Evolutionary conservation across 345 rosid species (phyloP).

Genomic region (Gossypium ekmanianum): DNA sequence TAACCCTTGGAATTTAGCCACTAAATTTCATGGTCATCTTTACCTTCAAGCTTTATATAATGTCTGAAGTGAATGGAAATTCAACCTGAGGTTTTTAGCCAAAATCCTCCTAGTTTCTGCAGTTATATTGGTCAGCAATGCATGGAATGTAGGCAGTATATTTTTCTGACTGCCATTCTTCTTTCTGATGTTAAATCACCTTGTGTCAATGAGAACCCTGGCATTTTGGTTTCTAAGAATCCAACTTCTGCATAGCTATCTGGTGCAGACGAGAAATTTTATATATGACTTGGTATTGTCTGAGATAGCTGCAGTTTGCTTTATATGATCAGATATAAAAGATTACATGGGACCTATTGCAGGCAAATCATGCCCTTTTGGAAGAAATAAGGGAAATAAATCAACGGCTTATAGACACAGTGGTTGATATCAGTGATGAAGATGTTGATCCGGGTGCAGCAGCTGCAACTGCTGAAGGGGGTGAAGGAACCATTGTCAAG

Average conservation of each 20-base stretch:
- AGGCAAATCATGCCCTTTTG: slow-evolving; percentile 60
- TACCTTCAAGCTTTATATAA: background rate
- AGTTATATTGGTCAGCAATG: background rate
- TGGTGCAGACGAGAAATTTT: background rate
- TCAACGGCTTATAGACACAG: slow-evolving; percentile 70
- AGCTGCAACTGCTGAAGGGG: slow-evolving; percentile 46
- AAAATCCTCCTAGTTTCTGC: background rate
- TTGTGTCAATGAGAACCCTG: background rate
- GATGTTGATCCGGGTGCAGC: slow-evolving; percentile 51
- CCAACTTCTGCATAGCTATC: background rate
- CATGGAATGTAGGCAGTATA: background rate
- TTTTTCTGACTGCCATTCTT: slow-evolving; percentile 1
- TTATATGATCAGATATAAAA: background rate
- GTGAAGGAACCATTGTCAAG: slow-evolving; percentile 71
- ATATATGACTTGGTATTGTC: background rate
- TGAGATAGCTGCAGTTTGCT: background rate
- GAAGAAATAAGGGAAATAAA: slow-evolving; percentile 87
- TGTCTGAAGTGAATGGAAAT: slow-evolving; percentile 1
- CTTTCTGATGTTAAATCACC: background rate
- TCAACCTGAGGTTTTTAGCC: background rate
- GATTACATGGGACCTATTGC: slow-evolving; percentile 24
- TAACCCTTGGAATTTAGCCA: background rate
- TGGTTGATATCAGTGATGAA: slow-evolving; percentile 71
- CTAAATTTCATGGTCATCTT: background rate
- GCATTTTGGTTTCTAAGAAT: background rate